phyloP scores from a whole-genome alignment of 108 stramenopile species.

The Thalassiosira profunda region DNA sequence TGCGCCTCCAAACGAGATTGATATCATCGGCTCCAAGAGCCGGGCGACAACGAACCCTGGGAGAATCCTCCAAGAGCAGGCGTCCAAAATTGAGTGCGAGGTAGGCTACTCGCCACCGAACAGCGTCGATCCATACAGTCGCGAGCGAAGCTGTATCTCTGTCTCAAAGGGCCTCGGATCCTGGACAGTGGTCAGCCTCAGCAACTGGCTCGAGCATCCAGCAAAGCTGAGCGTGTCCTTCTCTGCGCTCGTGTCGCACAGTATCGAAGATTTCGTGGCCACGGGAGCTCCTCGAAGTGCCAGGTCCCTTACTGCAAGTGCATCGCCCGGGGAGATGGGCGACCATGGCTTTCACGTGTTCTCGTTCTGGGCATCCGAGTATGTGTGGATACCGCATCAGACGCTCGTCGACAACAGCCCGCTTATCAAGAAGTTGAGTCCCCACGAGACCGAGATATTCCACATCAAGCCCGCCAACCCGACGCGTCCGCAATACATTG shows the following conservation, averaged over 20 bases:
- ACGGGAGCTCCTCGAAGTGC: conserved; percentile 11
- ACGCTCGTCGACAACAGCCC: conserved; percentile 45
- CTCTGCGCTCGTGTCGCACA: conserved; percentile 37
- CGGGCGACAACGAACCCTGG: neutral
- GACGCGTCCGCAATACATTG: conserved; percentile 81
- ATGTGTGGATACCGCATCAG: conserved; percentile 70
- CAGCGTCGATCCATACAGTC: conserved; percentile 57
- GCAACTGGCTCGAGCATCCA: conserved; percentile 80
- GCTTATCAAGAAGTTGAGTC: conserved; percentile 62
- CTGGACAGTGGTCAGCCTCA: conserved; percentile 86
- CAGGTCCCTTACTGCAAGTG: neutral
- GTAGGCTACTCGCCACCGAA: conserved; percentile 27
- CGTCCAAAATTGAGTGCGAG: conserved; percentile 40
- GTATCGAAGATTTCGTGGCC: conserved; percentile 42
- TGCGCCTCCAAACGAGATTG: neutral
- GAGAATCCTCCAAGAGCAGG: conserved; percentile 29
- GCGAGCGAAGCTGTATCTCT: conserved; percentile 78
- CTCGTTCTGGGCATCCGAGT: conserved; percentile 88
- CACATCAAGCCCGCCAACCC: conserved; percentile 85
- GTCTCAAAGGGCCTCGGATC: conserved; percentile 85
- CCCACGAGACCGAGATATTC: conserved; percentile 88
- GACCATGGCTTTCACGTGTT: conserved; percentile 82
- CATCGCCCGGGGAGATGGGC: conserved; percentile 27
- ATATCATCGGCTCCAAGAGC: neutral
- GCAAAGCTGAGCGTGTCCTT: conserved; percentile 46